Evolutionary conservation across 495 filamentous ascomycete genomes (phyloP).

Genomic region (Aspergillus funiculosus): DNA sequence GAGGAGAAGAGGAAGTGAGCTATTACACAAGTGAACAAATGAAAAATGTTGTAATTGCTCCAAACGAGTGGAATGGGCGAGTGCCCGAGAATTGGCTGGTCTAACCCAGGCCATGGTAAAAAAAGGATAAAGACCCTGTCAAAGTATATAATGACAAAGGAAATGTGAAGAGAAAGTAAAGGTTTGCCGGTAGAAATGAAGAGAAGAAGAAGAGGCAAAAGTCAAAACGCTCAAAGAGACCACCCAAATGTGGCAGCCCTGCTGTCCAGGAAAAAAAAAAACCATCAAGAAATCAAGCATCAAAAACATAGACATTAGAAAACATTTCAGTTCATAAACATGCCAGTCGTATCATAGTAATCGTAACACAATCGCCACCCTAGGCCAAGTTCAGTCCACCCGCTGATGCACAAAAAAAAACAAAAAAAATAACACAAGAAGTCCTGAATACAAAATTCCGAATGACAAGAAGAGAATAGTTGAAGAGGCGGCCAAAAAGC

Average conservation of each 20-base stretch:
- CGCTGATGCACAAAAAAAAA: constrained; percentile 23
- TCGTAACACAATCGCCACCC: constrained; percentile 22
- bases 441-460: constrained; percentile 9
- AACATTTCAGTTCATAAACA: constrained; percentile 23
- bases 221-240: constrained; percentile 3
- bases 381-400: constrained; percentile 10
- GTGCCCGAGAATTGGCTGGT: too few relatives aligned
- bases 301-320: constrained; percentile 23
- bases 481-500: not conserved
- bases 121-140: constrained; percentile 1
- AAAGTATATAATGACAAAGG: constrained; percentile 18
- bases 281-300: constrained; percentile 17
- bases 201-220: not conserved
- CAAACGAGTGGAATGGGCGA: constrained; percentile 12
- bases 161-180: constrained; percentile 11
- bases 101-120: not conserved
- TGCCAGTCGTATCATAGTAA: constrained; percentile 24
- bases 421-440: constrained; percentile 7
- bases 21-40: constrained; percentile 14
- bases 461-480: constrained; percentile 11
- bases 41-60: constrained; percentile 16
- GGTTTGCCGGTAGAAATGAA: not conserved
- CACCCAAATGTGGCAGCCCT: constrained; percentile 16
- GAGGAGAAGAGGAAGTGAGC: too few relatives aligned
- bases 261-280: constrained; percentile 19